phyloP scores from a whole-genome alignment of 768 basidiomycete genomes.

The Mrakia gelida region DNA sequence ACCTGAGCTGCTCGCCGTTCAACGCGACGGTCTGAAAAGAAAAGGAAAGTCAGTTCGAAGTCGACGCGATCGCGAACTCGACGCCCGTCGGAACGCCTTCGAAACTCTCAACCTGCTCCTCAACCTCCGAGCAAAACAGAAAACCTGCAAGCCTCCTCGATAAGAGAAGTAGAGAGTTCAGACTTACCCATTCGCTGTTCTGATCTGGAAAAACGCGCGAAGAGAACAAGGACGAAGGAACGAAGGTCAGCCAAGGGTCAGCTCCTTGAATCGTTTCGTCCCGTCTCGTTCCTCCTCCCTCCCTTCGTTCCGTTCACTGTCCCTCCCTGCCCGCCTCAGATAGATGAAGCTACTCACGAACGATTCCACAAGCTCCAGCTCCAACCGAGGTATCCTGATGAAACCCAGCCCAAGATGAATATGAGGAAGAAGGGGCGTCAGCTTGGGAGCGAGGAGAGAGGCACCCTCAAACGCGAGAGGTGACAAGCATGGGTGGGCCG shows the following conservation, averaged over 20 bases:
- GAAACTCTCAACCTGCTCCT: background rate
- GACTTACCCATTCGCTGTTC: conserved; percentile 19
- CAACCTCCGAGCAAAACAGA: background rate
- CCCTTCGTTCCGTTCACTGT: background rate
- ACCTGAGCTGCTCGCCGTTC: conserved; percentile 7
- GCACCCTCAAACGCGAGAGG: conserved; percentile 5
- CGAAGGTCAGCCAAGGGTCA: background rate
- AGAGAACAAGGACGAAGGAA: no score
- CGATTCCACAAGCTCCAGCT: conserved; percentile 10
- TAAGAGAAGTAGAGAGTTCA: no score
- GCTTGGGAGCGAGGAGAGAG: background rate
- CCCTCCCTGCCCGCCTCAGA: background rate
- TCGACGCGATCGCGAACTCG: background rate
- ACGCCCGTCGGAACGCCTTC: background rate
- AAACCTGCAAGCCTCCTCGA: background rate
- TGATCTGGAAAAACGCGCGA: background rate
- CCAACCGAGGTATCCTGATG: background rate
- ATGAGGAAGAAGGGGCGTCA: background rate
- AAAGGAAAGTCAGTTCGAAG: background rate
- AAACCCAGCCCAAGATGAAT: background rate
- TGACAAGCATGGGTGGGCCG: no score
- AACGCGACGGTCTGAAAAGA: conserved; percentile 1
- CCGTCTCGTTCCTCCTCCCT: background rate
- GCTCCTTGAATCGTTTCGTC: background rate
- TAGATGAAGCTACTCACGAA: background rate